phyloP scores from a whole-genome alignment of 257 asterid species.

The Fraxinus pennsylvanica region DNA sequence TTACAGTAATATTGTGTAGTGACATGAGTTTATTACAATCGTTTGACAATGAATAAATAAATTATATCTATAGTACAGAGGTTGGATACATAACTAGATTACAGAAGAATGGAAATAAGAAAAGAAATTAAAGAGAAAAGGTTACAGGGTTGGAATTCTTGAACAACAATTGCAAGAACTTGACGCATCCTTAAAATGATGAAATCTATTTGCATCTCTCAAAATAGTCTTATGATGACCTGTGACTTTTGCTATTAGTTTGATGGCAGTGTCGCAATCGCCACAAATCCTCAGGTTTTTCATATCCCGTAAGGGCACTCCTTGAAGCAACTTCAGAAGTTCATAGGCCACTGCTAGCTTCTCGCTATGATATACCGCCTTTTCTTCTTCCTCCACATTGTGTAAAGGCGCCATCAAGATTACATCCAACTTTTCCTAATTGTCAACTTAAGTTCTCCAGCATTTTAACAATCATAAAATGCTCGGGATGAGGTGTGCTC shows the following conservation, averaged over 20 bases:
- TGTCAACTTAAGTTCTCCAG: constrained; percentile 53
- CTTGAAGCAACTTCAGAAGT: constrained; percentile 57
- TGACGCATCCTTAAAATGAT: constrained; percentile 57
- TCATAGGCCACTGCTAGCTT: constrained; percentile 75
- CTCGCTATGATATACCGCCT: constrained; percentile 60
- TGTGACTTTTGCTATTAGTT: constrained; percentile 47
- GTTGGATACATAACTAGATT: not conserved
- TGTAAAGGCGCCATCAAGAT: constrained; percentile 55
- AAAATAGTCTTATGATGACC: constrained; percentile 49
- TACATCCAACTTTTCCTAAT: constrained; percentile 61
- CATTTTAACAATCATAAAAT: constrained; percentile 40
- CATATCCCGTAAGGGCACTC: constrained; percentile 58
- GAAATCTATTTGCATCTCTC: constrained; percentile 71
- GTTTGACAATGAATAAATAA: too few relatives aligned
- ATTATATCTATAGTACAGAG: too few relatives aligned
- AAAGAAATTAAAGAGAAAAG: not conserved
- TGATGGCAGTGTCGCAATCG: constrained; percentile 66
- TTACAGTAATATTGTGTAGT: too few relatives aligned
- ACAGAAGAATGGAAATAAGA: not conserved
- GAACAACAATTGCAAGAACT: constrained; percentile 53
- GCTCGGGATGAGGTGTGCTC: constrained; percentile 48
- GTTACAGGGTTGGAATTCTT: not conserved
- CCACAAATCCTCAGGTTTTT: constrained; percentile 73
- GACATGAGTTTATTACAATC: too few relatives aligned
- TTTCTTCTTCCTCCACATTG: constrained; percentile 72